Evolutionary conservation across 2,329 filamentous ascomycete species (phyloP), one percentile per base, ranked within the genome.

Genomic region (Thelonectria olida): DNA sequence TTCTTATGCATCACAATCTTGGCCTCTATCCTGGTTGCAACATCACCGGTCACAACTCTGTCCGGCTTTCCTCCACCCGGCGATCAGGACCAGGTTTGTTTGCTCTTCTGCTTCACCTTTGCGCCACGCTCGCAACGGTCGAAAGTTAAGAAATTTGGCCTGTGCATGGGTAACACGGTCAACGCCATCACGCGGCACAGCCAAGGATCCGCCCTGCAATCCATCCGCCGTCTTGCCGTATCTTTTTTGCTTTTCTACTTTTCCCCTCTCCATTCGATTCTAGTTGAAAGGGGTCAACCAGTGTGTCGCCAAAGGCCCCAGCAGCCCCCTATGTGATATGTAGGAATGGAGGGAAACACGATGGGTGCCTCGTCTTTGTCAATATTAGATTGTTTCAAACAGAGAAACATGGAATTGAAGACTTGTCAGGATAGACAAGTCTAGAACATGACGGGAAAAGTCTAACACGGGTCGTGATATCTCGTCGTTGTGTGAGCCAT

Each of bases 121-220:
- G 25, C 41, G 31, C 34, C 25, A 53, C 44, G n/a, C 15, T n/a
- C 41, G 25, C 57, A 54, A 54, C 57, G 51, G 45, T 49, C 28
- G 45, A 38, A 38, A 34, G 50, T 23, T 17, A 31, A 49, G 36
- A 41, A 39, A 38, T 41, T 36, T 36, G 20, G 13, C 49, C 56
- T 48, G 28, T 17, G 41, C 49, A 42, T 51, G 36, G 47, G 19
- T 48, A 54, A 39, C 36, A 19, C 36, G 22, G 17, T n/a, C 15
- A 31, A 38, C 22, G 48, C 39, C 31, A 42, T 44, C 31, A 36
- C 25, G 39, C 45, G 45, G 50, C 44, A 45, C 27, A 60, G 36
- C 19, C 57, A 51, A 47, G 51, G 51, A 51, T 51, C 19, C 41
- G 19, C 57, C 57, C 39, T 55, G 57, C 20, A 60, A 38, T 41